Evolutionary conservation across 2,329 filamentous ascomycete genomes (phyloP), one percentile per base, ranked within the genome.

Genomic region (Lizonia empirigonia): DNA sequence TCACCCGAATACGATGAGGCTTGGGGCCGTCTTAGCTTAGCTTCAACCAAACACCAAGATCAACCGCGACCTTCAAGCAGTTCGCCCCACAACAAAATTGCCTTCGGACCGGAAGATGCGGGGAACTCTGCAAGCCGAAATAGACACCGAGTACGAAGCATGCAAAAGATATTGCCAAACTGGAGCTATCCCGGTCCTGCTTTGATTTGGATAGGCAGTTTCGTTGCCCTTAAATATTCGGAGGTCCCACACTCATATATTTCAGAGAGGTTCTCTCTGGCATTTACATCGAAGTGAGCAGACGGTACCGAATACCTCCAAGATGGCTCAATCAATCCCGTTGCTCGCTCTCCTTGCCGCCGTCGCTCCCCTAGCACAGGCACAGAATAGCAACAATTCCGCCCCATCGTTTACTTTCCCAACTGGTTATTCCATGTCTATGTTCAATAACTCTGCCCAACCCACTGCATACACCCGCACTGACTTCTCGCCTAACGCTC

Each of bases 401-500:
- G 13, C 38, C 0, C 48, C 69, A 7, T 66, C 65, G 7, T 74
- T 72, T 41, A 44, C 59, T 7, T 47, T 62, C 1, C 70, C 72
- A 12, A 58, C 69, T 8, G 72, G 71, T 12, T 75, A 74, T 50
- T 65, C 63, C 7, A 69, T 69, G 2, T 64, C 65, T n/a, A 71
- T 55, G 24, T 77, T 65, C 65, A 76, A 79, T 64, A 68, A 68
- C 29, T 75, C 76, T 5, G 73, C 75, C 1, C 75, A 77, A 19
- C 74, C 73, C 16, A 77, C 77, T 12, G 70, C 76, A 9, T 65
- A 75, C 33, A 72, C 65, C 4, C 77, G 78, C 27, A 72, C 67
- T 1, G 74, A 78, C 48, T 80, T 78, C 62, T 78, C 76, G 0
- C 74, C 79, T 40, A 74, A 79, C 53, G 74, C 74, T 15, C 67